These are phyloP conservation scores for Phlebopus sp. DNA, from an alignment of 1,284 basidiomycete genomes.

Conservation along the genomic window DNA sequence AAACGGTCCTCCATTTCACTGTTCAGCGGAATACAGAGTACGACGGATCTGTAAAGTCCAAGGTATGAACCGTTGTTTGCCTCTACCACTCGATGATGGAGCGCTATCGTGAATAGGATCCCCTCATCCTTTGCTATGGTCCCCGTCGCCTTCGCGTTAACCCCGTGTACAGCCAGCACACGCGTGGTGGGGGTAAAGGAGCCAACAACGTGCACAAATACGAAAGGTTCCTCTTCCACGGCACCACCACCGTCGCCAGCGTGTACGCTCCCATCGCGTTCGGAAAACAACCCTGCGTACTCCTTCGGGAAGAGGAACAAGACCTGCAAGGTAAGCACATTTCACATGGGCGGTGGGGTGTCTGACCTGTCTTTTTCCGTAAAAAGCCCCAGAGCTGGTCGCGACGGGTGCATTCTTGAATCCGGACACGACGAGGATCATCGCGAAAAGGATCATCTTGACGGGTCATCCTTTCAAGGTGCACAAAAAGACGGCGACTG, in stretches of 20 bases:
- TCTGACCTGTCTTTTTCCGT: too few species aligned
- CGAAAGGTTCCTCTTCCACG: conserved; percentile 88
- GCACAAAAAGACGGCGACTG: conserved; percentile 96
- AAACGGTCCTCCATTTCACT: conserved; percentile 90
- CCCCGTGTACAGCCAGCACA: conserved; percentile 92
- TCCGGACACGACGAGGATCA: conserved; percentile 88
- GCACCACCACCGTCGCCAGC: conserved; percentile 79
- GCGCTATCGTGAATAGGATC: conserved; percentile 56
- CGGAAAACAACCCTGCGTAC: conserved; percentile 78
- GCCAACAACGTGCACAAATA: conserved; percentile 98
- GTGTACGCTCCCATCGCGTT: conserved; percentile 89
- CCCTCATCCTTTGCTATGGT: conserved; percentile 86
- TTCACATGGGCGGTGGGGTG: neutral
- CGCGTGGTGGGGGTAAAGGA: conserved; percentile 85
- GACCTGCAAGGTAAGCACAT: conserved; percentile 56
- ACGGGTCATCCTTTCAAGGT: conserved; percentile 97
- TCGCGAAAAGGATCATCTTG: conserved; percentile 90
- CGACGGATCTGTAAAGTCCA: conserved; percentile 83
- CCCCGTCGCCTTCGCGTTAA: conserved; percentile 82
- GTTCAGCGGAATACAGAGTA: conserved; percentile 97
- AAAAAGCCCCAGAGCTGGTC: conserved; percentile 76
- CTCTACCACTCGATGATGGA: neutral
- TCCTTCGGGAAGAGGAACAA: conserved; percentile 65
- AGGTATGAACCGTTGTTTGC: conserved; percentile 48
- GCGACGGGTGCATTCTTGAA: conserved; percentile 88